Evolutionary conservation across 176 grass and related monocot species (phyloP), one percentile per base, ranked within the genome.

Genomic region (Urochloa ruziziensis): DNA sequence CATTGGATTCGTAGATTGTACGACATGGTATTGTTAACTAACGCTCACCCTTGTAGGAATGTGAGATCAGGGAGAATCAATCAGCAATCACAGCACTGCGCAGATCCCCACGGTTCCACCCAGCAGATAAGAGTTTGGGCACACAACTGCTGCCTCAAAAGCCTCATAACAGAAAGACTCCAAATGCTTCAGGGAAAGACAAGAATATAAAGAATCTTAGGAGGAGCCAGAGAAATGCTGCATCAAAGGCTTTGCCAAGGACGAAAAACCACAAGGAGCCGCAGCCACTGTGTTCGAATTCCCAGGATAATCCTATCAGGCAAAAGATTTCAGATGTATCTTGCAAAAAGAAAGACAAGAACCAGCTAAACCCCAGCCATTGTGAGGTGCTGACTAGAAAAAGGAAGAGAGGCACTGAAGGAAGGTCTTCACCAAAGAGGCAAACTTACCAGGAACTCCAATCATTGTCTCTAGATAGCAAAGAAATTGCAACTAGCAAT

Each of bases 321-420:
- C n/a, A 10, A 73, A 66, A 73, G 46, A n/a, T 16, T 74, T 21
- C 23, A 65, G 21, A 23, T 84, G 47, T 44, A 37, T 66, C 67
- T 73, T 49, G 2, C 66, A 79, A 29, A 84, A 73, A 79, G 47
- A 59, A 34, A 66, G 23, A 61, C 24, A 73, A 67, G 47, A 28
- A 73, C 56, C 58, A 59, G 58, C 29, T 72, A 37, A 58, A 67
- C 35, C 40, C 56, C 25, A 77, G 10, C 32, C 30, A 24, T 35
- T 37, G 40, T 44, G 32, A 64, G 72, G 46, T 32, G 11, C 51
- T 32, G 28, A 76, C 44, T 58, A 43, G 73, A 67, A 81, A 77
- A 37, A 77, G 79, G 74, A 86, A 89, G 70, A 89, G 52, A 62
- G 82, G 59, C 40, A 61, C 29, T 1, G 60, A 36, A 51, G 71